Percentiles rank a stretch among this genome's conserved stretches.
These are phyloP conservation scores for Lachnellula suecica DNA, from an alignment of 2,329 filamentous ascomycete genomes.

Conservation along the genomic window DNA sequence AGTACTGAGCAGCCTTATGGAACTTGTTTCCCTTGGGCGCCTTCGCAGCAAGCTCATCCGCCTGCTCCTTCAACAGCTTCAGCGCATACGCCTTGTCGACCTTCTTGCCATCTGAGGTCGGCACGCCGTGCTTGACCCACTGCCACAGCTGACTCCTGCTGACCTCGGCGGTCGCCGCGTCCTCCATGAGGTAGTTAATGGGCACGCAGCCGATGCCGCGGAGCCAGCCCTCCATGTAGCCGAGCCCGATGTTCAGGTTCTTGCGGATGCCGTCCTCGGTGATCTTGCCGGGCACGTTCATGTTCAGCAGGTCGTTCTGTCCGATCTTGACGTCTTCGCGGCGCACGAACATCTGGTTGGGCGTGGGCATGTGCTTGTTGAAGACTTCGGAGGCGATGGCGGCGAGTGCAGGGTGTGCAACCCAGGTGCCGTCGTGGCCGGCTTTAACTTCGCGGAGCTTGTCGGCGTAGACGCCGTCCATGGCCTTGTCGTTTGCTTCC, in stretches of 20 bases:
- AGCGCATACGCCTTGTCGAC: conserved; percentile 92
- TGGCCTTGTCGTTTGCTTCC: conserved; percentile 87
- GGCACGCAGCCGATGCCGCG: conserved; percentile 93
- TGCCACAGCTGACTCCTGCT: conserved; percentile 95
- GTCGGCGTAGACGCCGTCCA: conserved; percentile 89
- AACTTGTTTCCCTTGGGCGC: conserved; percentile 89
- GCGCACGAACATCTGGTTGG: conserved; percentile 91
- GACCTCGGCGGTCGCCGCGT: conserved; percentile 95
- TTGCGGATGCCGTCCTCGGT: conserved; percentile 95
- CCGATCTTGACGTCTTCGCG: conserved; percentile 86
- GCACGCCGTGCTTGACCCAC: conserved; percentile 75
- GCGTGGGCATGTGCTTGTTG: conserved; percentile 97
- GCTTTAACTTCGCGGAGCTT: conserved; percentile 95
- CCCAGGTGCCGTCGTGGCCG: conserved; percentile 95
- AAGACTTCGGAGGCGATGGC: conserved; percentile 87
- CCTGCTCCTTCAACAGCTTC: conserved; percentile 81
- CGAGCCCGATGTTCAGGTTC: conserved; percentile 94
- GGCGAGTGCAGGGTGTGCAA: conserved; percentile 92
- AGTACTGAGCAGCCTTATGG: conserved; percentile 88
- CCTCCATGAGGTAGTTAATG: conserved; percentile 98
- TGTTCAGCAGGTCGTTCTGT: conserved; percentile 91
- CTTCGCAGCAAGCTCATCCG: conserved; percentile 70
- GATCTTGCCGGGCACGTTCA: conserved; percentile 91
- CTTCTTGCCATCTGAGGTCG: conserved; percentile 83
- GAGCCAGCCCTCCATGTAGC: conserved; percentile 99